These are phyloP conservation scores for Trypanosomatidae sp. DNA, from an alignment of 208 protist species.

Conservation along the genomic window DNA sequence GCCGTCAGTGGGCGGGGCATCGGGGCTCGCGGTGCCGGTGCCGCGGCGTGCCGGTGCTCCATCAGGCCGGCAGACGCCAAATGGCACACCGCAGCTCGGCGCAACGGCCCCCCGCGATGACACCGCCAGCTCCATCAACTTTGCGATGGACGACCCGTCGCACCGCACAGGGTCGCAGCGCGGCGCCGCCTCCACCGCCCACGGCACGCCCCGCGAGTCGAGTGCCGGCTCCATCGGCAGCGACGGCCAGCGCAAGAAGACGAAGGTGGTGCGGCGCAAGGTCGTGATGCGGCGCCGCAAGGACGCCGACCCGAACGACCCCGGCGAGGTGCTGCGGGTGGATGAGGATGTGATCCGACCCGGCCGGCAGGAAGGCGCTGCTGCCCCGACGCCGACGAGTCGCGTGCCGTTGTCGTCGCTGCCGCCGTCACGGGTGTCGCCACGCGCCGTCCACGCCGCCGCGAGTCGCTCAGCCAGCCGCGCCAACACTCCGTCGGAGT, in stretches of 20 bases:
- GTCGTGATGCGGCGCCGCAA: slow-evolving; percentile 25
- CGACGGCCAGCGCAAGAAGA: slow-evolving; percentile 13
- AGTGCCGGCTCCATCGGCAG: slow-evolving; percentile 7
- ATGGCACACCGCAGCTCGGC: too few relatives aligned
- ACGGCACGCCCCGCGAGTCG: slow-evolving; percentile 8
- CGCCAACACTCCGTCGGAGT: slow-evolving; percentile 17
- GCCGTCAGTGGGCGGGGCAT: slow-evolving; percentile 4
- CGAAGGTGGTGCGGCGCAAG: slow-evolving; percentile 24
- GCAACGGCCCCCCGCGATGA: too few relatives aligned
- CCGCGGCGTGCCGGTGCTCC: not conserved
- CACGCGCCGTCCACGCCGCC: too few relatives aligned
- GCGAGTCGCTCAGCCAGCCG: too few relatives aligned
- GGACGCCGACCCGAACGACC: slow-evolving; percentile 23
- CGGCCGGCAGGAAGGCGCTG: slow-evolving; percentile 11
- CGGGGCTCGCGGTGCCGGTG: not conserved
- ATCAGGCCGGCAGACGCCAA: not conserved
- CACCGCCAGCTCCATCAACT: slow-evolving; percentile 7
- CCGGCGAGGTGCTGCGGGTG: slow-evolving; percentile 22
- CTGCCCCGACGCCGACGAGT: not conserved
- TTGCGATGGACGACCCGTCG: not conserved
- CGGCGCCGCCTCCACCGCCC: not conserved
- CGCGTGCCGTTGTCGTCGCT: too few relatives aligned
- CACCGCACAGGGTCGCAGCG: slow-evolving; percentile 8
- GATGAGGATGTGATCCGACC: slow-evolving; percentile 31
- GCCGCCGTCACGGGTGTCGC: too few relatives aligned